Percentiles rank a stretch among this genome's conserved stretches.
These are phyloP conservation scores for Pelargonium nanum DNA, from an alignment of 345 rosid species.

Conservation along the genomic window DNA sequence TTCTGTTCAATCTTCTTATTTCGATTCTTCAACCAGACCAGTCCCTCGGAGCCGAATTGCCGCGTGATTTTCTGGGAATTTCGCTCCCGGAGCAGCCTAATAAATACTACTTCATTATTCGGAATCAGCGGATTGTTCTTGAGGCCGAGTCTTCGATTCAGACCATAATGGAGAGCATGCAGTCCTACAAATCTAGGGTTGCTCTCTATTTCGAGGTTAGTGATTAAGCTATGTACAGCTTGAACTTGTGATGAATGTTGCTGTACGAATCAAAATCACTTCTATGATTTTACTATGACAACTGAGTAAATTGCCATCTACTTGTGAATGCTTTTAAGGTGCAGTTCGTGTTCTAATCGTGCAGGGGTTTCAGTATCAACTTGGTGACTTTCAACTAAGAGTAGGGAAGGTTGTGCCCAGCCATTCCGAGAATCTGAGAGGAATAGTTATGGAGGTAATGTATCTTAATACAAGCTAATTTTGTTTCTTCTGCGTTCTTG, in stretches of 20 bases:
- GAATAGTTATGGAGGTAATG: slow-evolving; percentile 89
- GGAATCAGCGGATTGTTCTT: slow-evolving; percentile 52
- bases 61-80: slow-evolving; percentile 75
- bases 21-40: slow-evolving; percentile 29
- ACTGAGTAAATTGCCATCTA: background rate
- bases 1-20: background rate
- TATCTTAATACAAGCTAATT: background rate
- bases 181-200: slow-evolving; percentile 70
- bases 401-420: slow-evolving; percentile 80
- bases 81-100: slow-evolving; percentile 65
- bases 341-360: slow-evolving; percentile 3
- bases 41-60: slow-evolving; percentile 37
- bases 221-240: background rate
- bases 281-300: too few relatives aligned
- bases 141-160: slow-evolving; percentile 81
- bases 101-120: slow-evolving; percentile 69
- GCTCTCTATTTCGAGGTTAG: slow-evolving; percentile 67
- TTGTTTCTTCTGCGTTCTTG: background rate
- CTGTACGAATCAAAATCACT: background rate
- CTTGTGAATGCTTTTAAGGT: background rate
- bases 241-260: background rate
- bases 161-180: slow-evolving; percentile 86
- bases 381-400: slow-evolving; percentile 80
- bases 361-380: slow-evolving; percentile 79
- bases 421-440: slow-evolving; percentile 78